A percentile compares a stretch with the other conserved stretches of the same genome.
These are phyloP conservation scores for Colletotrichum lindemuthianum DNA, from an alignment of 2,329 filamentous ascomycete genomes.

Conservation along the genomic window DNA sequence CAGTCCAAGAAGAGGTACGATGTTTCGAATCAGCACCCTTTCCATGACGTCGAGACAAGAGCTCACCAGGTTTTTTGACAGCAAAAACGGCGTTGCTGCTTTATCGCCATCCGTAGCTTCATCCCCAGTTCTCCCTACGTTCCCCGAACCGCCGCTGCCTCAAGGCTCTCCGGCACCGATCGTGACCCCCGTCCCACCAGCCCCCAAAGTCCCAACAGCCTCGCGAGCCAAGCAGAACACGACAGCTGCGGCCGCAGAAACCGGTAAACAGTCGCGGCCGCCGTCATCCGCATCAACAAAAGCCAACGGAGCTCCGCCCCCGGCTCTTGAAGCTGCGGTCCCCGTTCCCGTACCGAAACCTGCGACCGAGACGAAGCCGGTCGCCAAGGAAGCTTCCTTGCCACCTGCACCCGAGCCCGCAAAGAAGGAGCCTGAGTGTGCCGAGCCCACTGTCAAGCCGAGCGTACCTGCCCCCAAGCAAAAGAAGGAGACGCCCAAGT, in stretches of 20 bases:
- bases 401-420: conserved; percentile 28
- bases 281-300: conserved; percentile 68
- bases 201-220: conserved; percentile 57
- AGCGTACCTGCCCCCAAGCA: conserved; percentile 42
- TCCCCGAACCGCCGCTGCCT: conserved; percentile 68
- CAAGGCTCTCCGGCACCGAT: conserved; percentile 70
- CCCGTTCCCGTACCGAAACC: conserved; percentile 32
- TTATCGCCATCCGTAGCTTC: conserved; percentile 78
- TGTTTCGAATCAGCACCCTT: background rate
- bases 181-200: conserved; percentile 13
- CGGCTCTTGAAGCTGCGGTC: conserved; percentile 49
- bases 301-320: conserved; percentile 60
- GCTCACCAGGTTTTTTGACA: conserved; percentile 38
- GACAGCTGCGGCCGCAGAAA: conserved; percentile 68
- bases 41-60: background rate
- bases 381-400: conserved; percentile 42
- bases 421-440: conserved; percentile 41
- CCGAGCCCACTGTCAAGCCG: conserved; percentile 39
- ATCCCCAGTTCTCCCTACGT: conserved; percentile 77
- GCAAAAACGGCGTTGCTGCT: conserved; percentile 53
- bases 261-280: conserved; percentile 60
- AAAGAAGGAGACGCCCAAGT: conserved; percentile 56
- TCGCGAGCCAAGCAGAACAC: conserved; percentile 82
- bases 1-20: conserved; percentile 79
- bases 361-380: conserved; percentile 13